Conservation (phyloP, 139 green algal genomes). For the Tetratostichococcus sp. region DNA sequence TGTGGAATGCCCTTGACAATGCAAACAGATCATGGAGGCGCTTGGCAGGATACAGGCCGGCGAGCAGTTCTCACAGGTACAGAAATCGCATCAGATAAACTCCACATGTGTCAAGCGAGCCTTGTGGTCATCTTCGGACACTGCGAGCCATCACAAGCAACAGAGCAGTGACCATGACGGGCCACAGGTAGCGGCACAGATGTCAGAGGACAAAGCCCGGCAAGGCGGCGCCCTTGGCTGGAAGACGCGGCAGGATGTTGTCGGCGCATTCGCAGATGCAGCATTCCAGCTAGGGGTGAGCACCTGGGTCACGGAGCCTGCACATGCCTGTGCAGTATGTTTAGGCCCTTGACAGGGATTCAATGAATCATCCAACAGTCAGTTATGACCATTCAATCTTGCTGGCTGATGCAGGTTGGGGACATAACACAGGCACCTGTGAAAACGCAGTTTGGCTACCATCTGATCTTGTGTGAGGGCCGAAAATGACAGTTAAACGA, state of each 20-base stretch:
- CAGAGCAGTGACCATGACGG: background rate
- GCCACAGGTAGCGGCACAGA: conserved; percentile 25
- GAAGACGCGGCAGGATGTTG: conserved; percentile 41
- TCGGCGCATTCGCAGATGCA: conserved; percentile 43
- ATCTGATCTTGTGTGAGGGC: conserved; percentile 47
- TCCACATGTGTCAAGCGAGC: no score
- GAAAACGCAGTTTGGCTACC: conserved; percentile 50
- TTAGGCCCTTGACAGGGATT: no score
- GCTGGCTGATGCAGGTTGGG: conserved; percentile 44
- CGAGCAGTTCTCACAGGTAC: conserved; percentile 33
- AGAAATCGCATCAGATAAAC: background rate
- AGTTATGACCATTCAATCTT: no score
- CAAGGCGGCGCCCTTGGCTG: conserved; percentile 46
- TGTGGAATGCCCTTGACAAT: no score
- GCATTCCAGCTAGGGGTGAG: conserved; percentile 44
- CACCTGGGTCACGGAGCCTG: no score
- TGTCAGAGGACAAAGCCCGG: conserved; percentile 42
- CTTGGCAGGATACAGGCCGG: conserved; percentile 30
- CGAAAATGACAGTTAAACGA: conserved; percentile 12
- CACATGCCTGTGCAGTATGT: background rate
- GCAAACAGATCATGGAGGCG: conserved; percentile 33
- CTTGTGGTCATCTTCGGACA: no score
- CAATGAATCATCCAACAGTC: no score
- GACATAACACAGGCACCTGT: conserved; percentile 33
- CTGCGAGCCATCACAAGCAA: background rate